Base-by-base conservation (phyloP, 345 rosid species). In the Linum tenue region DNA sequence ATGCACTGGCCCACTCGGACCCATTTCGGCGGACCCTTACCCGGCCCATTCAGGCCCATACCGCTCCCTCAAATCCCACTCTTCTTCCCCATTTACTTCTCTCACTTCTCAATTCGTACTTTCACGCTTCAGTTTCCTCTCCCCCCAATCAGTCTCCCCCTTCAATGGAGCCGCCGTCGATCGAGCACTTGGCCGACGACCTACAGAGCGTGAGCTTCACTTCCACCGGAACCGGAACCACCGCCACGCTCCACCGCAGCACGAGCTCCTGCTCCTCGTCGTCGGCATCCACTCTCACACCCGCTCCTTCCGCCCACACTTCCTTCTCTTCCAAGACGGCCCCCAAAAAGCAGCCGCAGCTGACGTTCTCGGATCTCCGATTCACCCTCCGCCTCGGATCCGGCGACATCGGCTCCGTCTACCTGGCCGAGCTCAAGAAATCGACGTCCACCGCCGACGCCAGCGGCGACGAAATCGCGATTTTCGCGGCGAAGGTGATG, bases 321-420 rank as follows among this genome's bases (percentile, higher is more conserved):
- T 84, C 91, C 0, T 86, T 83, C 83, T 70, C 73, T 58, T 63
- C 68, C 42, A 71, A 71, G n/a, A 48, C 74, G 38, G 44, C 37
- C 0, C 22, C 66, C 31, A 39, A 59, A n/a, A 17, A 12, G 37
- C 39, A 67, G 1, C 63, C 55, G 5, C 53, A 81, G 16, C 84
- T 83, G 59, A 79, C 92, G 37, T 84, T 91, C 41, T 70, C 94
- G 72, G 96, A 92, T 81, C 81, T 92, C 70, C 72, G 82, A 16
- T 87, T 92, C 79, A 81, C 86, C 69, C 81, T 78, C 76, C 95
- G 92, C 16, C 86, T 92, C 14, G 98, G 98, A 60, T 82, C 96
- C 67, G 96, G 96, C 37, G 96, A 92, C 76, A 92, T 92, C 78
- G 95, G 96, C 63, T 89, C 91, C 40, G 98, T 92, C 64, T 92